Percentiles rank a stretch among this genome's conserved stretches.
Conservation (phyloP, 164 flowering plant genomes). For the Amborella trichopoda region DNA sequence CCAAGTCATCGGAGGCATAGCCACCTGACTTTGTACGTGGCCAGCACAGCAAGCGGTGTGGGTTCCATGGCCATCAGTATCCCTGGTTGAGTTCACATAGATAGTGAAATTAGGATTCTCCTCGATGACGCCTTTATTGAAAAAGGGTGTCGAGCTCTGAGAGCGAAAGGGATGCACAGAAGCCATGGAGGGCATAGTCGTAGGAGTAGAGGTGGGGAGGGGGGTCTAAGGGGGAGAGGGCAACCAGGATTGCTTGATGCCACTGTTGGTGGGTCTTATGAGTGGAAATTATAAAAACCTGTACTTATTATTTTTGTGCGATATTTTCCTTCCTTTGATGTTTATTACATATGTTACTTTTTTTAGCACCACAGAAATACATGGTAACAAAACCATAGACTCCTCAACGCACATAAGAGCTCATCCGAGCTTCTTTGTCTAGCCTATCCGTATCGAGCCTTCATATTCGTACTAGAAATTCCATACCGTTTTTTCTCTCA, state of each 20-base stretch:
- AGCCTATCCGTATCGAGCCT: no score
- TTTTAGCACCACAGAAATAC: no score
- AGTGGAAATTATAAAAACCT: not conserved
- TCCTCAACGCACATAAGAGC: no score
- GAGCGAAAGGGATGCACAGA: constrained; percentile 39
- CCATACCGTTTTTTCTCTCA: no score
- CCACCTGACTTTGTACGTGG: constrained; percentile 62
- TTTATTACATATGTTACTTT: not conserved
- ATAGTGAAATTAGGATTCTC: constrained; percentile 25
- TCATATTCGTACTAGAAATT: no score
- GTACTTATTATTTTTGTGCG: no score
- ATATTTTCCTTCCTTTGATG: no score
- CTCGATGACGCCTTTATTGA: constrained; percentile 42
- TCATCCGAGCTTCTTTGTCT: no score
- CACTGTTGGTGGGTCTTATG: not conserved
- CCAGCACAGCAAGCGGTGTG: constrained; percentile 55
- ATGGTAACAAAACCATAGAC: no score
- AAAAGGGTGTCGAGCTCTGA: constrained; percentile 38
- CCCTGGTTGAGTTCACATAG: constrained; percentile 46
- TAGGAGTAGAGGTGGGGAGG: constrained; percentile 26
- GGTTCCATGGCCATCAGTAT: constrained; percentile 67
- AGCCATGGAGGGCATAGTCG: constrained; percentile 42
- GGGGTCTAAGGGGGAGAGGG: not conserved
- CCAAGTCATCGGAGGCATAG: constrained; percentile 33
- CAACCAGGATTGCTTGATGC: not conserved